These are phyloP conservation scores for Solanum habrochaites DNA, from an alignment of 257 asterid species.

Conservation along the genomic window DNA sequence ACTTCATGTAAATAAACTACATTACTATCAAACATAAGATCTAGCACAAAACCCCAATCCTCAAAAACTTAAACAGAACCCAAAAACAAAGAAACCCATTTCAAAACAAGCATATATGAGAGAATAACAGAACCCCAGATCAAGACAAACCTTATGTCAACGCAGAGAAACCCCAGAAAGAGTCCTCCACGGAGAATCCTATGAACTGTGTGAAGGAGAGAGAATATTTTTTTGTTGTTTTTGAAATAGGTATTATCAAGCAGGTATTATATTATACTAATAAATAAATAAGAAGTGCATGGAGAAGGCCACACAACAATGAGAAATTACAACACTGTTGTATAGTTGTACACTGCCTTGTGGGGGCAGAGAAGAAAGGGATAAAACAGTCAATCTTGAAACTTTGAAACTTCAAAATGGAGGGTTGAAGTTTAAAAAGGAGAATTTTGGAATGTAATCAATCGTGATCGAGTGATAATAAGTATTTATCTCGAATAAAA, in stretches of 20 bases:
- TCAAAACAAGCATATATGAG: background rate
- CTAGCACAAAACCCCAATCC: background rate
- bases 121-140: background rate
- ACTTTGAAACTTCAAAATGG: background rate
- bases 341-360: background rate
- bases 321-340: background rate
- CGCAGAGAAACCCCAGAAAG: background rate
- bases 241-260: background rate
- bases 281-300: background rate
- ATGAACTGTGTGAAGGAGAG: background rate
- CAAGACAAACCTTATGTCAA: constrained; percentile 1
- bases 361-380: background rate
- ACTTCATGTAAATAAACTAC: background rate
- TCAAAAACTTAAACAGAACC: background rate
- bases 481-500: too few relatives aligned
- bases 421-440: background rate
- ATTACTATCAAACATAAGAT: background rate
- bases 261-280: background rate
- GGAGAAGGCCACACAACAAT: background rate
- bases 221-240: background rate
- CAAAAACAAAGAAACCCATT: background rate
- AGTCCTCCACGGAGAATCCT: background rate
- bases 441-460: background rate
- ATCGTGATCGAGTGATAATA: too few relatives aligned
- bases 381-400: background rate